Evolutionary conservation across 805 yeast genomes (phyloP).

Genomic region (Monosporozyma unispora): DNA sequence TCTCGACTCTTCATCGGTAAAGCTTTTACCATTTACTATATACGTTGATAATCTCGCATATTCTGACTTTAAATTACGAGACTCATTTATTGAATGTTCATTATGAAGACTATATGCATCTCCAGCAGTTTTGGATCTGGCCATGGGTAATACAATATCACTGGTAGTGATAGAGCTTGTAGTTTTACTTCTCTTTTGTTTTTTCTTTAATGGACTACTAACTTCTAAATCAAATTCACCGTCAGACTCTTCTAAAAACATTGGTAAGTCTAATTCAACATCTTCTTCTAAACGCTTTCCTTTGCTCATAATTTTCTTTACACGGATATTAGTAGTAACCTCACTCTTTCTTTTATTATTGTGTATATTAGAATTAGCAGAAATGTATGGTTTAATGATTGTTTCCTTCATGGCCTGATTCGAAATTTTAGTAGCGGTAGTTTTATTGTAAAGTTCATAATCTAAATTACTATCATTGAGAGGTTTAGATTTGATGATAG

Average conservation of each 20-base stretch:
- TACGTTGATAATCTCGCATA: slow-evolving; percentile 9
- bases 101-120: background rate
- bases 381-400: background rate
- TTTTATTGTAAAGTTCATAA: background rate
- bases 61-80: background rate
- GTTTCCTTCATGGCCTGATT: background rate
- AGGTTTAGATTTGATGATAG: background rate
- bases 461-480: background rate
- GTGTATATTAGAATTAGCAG: background rate
- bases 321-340: background rate
- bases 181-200: background rate
- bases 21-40: slow-evolving; percentile 17
- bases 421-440: background rate
- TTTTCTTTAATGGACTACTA: slow-evolving; percentile 1
- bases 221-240: background rate
- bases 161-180: background rate
- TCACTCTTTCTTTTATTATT: background rate
- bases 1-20: slow-evolving; percentile 17
- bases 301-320: background rate
- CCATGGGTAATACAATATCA: background rate
- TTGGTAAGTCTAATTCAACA: slow-evolving; percentile 12
- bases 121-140: slow-evolving; percentile 5
- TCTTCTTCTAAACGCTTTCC: background rate
- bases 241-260: slow-evolving; percentile 9
- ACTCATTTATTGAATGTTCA: background rate